These are phyloP conservation scores for Xylaria sp. DNA, from an alignment of 2,329 filamentous ascomycete genomes.

Conservation along the genomic window DNA sequence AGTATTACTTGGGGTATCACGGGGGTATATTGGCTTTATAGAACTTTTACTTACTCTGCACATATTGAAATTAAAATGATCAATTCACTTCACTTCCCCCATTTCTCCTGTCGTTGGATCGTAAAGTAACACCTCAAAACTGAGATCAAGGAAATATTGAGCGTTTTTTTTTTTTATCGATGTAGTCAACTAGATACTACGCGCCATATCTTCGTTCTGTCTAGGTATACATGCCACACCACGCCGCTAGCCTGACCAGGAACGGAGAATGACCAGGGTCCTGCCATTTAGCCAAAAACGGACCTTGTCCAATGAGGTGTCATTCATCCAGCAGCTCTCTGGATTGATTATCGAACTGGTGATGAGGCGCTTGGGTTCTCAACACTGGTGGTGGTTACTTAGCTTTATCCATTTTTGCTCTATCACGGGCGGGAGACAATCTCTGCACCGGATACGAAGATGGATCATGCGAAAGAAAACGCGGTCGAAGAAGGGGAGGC, in stretches of 20 bases:
- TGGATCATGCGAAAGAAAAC: constrained; percentile 43
- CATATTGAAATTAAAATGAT: constrained; percentile 23
- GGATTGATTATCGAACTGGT: neutral
- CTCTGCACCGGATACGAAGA: constrained; percentile 25
- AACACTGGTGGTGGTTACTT: neutral
- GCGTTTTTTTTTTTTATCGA: constrained; percentile 10
- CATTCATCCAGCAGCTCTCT: neutral
- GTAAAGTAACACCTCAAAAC: neutral
- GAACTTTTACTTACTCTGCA: constrained; percentile 22
- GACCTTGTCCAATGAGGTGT: constrained; percentile 31
- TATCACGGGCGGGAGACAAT: neutral
- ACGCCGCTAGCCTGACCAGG: constrained; percentile 39
- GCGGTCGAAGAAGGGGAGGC: constrained; percentile 48
- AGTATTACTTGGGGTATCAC: constrained; percentile 26
- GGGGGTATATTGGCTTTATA: constrained; percentile 28
- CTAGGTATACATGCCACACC: neutral
- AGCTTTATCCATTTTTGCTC: neutral
- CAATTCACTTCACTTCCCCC: constrained; percentile 14
- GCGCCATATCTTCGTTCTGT: no score
- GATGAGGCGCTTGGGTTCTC: constrained; percentile 1
- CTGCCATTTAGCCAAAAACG: constrained; percentile 41
- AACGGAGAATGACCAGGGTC: constrained; percentile 38
- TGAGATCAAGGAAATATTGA: neutral
- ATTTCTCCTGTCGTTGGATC: neutral
- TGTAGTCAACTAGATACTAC: neutral